Evolutionary conservation across 306 rosid genomes (phyloP).

Genomic region (Notholithocarpus densiflorus): DNA sequence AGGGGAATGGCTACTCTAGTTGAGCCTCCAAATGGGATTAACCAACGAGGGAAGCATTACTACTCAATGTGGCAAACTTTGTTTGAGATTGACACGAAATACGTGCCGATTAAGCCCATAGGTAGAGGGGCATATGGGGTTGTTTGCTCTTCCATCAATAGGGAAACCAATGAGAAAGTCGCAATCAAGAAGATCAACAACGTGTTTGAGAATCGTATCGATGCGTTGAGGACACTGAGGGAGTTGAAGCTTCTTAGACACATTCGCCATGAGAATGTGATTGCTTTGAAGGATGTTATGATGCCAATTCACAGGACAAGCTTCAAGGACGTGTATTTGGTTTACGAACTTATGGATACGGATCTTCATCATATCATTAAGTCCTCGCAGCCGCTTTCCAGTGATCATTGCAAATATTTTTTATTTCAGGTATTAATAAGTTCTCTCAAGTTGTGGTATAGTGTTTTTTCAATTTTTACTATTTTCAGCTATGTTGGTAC

Average conservation of each 20-base stretch:
- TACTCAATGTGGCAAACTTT: slow-evolving; percentile 67
- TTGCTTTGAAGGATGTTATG: slow-evolving; percentile 84
- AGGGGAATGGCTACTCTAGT: slow-evolving; percentile 64
- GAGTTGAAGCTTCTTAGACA: slow-evolving; percentile 77
- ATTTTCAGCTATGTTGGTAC: not conserved
- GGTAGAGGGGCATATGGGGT: slow-evolving; percentile 85
- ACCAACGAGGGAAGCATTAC: slow-evolving; percentile 63
- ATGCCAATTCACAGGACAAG: slow-evolving; percentile 56
- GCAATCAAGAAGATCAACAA: slow-evolving; percentile 86
- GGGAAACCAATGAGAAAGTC: slow-evolving; percentile 74
- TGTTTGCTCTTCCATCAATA: slow-evolving; percentile 78
- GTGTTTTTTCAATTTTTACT: slow-evolving; percentile 3
- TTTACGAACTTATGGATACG: slow-evolving; percentile 93
- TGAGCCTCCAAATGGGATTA: slow-evolving; percentile 59
- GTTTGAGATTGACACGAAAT: slow-evolving; percentile 84
- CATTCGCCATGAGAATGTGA: slow-evolving; percentile 74
- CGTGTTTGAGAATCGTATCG: slow-evolving; percentile 57
- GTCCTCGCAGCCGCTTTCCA: slow-evolving; percentile 67
- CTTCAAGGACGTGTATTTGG: slow-evolving; percentile 82
- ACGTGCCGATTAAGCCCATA: slow-evolving; percentile 72
- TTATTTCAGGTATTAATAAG: slow-evolving; percentile 59
- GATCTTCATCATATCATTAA: slow-evolving; percentile 81
- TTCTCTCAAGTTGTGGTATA: not conserved
- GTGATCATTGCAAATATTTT: slow-evolving; percentile 76
- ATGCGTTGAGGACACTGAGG: slow-evolving; percentile 74